Conservation (phyloP, 768 basidiomycete genomes). For the Tylopilus sp. region DNA sequence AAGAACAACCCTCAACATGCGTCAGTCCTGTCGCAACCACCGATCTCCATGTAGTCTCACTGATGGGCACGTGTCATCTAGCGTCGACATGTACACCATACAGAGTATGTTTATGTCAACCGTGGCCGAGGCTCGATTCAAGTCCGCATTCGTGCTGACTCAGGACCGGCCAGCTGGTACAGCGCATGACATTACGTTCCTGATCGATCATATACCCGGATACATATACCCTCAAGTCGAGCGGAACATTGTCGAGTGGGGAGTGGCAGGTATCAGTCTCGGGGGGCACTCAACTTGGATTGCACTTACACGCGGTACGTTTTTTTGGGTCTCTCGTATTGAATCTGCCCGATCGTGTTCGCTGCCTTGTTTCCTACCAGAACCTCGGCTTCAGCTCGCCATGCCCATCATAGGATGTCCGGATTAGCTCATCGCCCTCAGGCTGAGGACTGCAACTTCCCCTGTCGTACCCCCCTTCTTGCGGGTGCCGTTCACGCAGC, state of each 20-base stretch:
- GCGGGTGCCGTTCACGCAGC: too few relatives aligned
- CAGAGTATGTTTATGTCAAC: constrained; percentile 16
- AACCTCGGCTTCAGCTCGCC: constrained; percentile 43
- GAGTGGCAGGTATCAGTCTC: constrained; percentile 70
- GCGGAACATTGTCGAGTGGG: constrained; percentile 61
- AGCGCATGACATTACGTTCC: constrained; percentile 68
- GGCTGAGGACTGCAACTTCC: too few relatives aligned
- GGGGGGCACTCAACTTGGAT: constrained; percentile 87
- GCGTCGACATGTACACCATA: too few relatives aligned
- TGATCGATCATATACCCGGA: constrained; percentile 76
- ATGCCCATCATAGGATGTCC: constrained; percentile 69
- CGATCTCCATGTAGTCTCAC: too few relatives aligned
- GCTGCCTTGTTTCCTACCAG: constrained; percentile 23
- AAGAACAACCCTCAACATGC: too few relatives aligned
- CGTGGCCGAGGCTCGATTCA: not conserved
- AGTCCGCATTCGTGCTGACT: not conserved
- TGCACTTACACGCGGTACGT: constrained; percentile 45
- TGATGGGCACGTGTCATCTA: too few relatives aligned
- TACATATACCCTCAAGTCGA: constrained; percentile 71
- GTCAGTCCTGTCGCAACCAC: too few relatives aligned
- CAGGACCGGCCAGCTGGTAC: constrained; percentile 44
- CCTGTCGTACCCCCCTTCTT: too few relatives aligned
- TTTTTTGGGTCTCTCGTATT: not conserved
- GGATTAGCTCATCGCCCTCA: too few relatives aligned
- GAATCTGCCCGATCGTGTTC: not conserved